A percentile compares a stretch with the other conserved stretches of the same genome.
These are phyloP conservation scores for Recurvomyces mirabilis DNA, from an alignment of 495 filamentous ascomycete genomes.

Conservation along the genomic window DNA sequence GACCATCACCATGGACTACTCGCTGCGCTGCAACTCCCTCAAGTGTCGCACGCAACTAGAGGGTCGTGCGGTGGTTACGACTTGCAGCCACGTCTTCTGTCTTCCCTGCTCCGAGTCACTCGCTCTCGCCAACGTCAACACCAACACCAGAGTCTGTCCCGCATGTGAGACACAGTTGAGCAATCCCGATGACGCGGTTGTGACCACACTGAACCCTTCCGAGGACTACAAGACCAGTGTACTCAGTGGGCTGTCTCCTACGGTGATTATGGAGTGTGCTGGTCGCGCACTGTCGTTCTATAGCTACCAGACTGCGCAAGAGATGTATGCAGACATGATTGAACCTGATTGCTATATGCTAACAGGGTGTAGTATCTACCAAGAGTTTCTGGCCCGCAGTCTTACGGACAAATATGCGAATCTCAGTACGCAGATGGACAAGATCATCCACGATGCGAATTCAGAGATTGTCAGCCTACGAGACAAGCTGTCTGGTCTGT, in stretches of 20 bases:
- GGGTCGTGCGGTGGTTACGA: constrained; percentile 76
- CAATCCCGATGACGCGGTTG: constrained; percentile 68
- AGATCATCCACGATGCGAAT: constrained; percentile 72
- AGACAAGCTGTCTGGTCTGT: constrained; percentile 45
- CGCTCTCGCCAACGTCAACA: constrained; percentile 49
- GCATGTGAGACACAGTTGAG: constrained; percentile 62
- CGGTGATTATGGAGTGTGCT: constrained; percentile 81
- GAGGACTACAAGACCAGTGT: constrained; percentile 94
- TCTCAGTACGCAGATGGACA: constrained; percentile 64
- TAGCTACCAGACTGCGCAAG: constrained; percentile 82
- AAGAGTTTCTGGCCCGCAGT: constrained; percentile 61
- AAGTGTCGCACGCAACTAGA: constrained; percentile 65
- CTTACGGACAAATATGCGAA: constrained; percentile 62
- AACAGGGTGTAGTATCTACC: constrained; percentile 54
- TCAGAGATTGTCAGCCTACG: constrained; percentile 60
- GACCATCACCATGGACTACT: constrained; percentile 39
- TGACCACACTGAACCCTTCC: constrained; percentile 65
- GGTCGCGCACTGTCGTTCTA: constrained; percentile 76
- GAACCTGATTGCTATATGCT: neutral
- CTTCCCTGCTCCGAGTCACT: constrained; percentile 57
- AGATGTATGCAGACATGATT: constrained; percentile 50
- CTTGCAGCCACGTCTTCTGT: constrained; percentile 92
- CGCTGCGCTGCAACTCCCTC: constrained; percentile 68
- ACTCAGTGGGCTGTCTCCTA: constrained; percentile 73
- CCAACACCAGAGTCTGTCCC: constrained; percentile 56